These are phyloP conservation scores for Leccinum barrowsii DNA, from an alignment of 768 basidiomycete species.

Conservation along the genomic window DNA sequence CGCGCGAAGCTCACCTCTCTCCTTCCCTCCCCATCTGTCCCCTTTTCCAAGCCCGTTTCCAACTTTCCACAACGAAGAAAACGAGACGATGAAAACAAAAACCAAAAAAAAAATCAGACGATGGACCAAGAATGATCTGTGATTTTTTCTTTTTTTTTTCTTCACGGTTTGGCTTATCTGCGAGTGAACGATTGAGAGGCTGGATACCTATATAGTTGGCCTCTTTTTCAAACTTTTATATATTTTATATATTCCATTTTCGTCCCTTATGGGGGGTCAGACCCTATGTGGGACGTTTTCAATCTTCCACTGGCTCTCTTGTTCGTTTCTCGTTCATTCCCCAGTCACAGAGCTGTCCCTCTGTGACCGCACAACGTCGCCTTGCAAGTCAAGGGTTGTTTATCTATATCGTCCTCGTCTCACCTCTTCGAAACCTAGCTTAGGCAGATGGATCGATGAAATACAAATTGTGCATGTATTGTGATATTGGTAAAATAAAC, in stretches of 20 bases:
- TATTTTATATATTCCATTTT: too few relatives aligned
- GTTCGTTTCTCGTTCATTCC: slow-evolving; percentile 3
- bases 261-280: too few relatives aligned
- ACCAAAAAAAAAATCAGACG: background rate
- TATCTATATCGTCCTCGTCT: slow-evolving; percentile 18
- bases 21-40: too few relatives aligned
- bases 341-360: too few relatives aligned
- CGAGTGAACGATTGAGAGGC: slow-evolving; percentile 20
- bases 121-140: slow-evolving; percentile 10
- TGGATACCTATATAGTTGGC: slow-evolving; percentile 32
- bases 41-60: background rate
- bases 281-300: too few relatives aligned
- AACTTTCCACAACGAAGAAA: background rate
- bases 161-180: slow-evolving; percentile 1
- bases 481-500: background rate
- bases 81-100: background rate
- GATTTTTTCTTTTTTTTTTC: background rate
- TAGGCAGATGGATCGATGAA: background rate
- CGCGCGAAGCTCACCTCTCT: too few relatives aligned
- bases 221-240: background rate
- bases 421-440: background rate
- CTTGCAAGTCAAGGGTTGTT: slow-evolving; percentile 12
- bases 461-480: background rate
- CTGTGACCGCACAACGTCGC: background rate
- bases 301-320: background rate